Base-by-base conservation (phyloP, 2,329 filamentous ascomycete genomes). In the Aspergillus pseudotamarii region DNA sequence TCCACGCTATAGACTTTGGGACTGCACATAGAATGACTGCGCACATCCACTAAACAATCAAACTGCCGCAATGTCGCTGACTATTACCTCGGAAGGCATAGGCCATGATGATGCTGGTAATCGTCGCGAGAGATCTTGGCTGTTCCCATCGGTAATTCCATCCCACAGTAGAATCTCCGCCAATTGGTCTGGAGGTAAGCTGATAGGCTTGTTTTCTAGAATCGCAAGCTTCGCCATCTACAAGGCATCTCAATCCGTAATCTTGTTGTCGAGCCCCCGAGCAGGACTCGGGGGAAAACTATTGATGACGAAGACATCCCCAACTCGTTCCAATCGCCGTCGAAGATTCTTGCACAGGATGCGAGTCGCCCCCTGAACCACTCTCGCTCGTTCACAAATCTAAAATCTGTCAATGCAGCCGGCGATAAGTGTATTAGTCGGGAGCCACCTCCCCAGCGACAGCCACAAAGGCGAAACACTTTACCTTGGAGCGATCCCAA, bases 221-320 rank as follows among this genome's bases (percentile, higher is more conserved):
- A 97, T 77, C 91, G 93, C 76, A 93, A 91, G 76, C 84, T 98
- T 59, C 89, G 94, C 60, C 94, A 97, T 81, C 85, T 97, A 5
- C 89, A 92, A 71, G 93, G 92, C 69, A 88, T 98, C 70, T 94
- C 91, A 61, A 81, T 97, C 58, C 92, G 94, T 62, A 97, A 97
- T 77, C 83, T 97, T 50, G 89, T 88, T 65, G 89, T 97, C 68
- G 82, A 82, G 28, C 83, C 83, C 63, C 81, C 82, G 67, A 81
- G 80, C 72, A 81, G 84, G 64, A 67, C 75, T 43, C 83, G 83
- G 58, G 81, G 82, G 16, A 86, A 84, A 77, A 90, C 92, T 45
- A 89, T 91, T 72, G 91, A 94, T 79, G 94, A 90, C 70, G 87
- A 94, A 70, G 90, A 88, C 36, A 85, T 90, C 38, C 87, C 92